A percentile compares a stretch with the other conserved stretches of the same genome.
These are phyloP conservation scores for Paxillus rubicundulus DNA, from an alignment of 768 basidiomycete genomes.

Conservation along the genomic window DNA sequence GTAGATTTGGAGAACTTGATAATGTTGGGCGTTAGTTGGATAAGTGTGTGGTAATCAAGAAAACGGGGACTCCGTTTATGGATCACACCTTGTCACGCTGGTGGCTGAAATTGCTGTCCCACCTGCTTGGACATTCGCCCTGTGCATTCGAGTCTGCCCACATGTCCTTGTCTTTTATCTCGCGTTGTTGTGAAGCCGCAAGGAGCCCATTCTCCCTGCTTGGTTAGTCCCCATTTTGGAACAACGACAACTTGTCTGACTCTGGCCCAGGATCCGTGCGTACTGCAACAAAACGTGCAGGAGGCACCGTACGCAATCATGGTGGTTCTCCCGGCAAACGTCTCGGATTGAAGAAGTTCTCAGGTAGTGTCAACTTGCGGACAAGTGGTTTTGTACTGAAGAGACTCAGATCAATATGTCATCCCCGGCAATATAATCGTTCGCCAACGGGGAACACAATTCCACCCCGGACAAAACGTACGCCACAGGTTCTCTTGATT, in stretches of 20 bases:
- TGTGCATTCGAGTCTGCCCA: background rate
- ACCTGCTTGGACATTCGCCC: too few species aligned
- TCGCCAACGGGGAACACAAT: constrained; percentile 87
- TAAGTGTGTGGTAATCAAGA: background rate
- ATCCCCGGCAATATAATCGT: constrained; percentile 96
- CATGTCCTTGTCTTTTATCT: constrained; percentile 35
- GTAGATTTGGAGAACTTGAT: background rate
- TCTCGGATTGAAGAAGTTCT: constrained; percentile 94
- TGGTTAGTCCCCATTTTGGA: constrained; percentile 19
- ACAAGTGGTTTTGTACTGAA: constrained; percentile 11
- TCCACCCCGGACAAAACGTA: constrained; percentile 94
- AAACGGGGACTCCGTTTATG: constrained; percentile 3
- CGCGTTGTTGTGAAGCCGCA: constrained; percentile 38
- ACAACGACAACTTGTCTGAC: constrained; percentile 1
- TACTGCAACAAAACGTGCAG: constrained; percentile 95
- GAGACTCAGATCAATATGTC: constrained; percentile 74
- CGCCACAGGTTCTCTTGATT: constrained; percentile 25
- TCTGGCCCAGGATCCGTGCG: constrained; percentile 59
- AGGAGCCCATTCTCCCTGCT: constrained; percentile 50
- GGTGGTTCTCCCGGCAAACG: constrained; percentile 92
- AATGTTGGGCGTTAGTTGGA: background rate
- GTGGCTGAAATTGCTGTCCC: too few species aligned
- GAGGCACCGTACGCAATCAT: constrained; percentile 91
- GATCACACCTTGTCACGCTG: constrained; percentile 5
- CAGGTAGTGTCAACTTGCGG: constrained; percentile 49